Evolutionary conservation across 2,329 filamentous ascomycete genomes (phyloP).

Genomic region (Penicillium aurantiogriseum): DNA sequence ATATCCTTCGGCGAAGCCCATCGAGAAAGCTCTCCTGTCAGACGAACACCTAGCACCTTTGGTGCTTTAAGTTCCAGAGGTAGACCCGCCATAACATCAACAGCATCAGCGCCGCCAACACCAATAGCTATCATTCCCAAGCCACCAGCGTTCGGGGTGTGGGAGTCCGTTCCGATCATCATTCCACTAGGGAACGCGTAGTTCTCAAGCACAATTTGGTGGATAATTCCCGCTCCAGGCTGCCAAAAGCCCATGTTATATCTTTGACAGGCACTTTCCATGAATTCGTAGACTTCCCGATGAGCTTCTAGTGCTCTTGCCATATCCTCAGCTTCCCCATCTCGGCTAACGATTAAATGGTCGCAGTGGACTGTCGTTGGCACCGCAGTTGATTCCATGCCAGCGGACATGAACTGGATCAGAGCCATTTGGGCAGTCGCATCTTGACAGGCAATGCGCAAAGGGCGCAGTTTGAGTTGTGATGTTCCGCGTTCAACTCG

Average conservation of each 20-base stretch:
- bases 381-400: slow-evolving; percentile 89
- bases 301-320: slow-evolving; percentile 84
- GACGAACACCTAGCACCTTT: slow-evolving; percentile 56
- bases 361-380: slow-evolving; percentile 95
- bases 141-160: too few species aligned
- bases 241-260: slow-evolving; percentile 99
- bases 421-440: slow-evolving; percentile 99
- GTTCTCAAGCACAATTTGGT: slow-evolving; percentile 97
- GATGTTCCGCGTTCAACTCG: slow-evolving; percentile 92
- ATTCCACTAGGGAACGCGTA: slow-evolving; percentile 97
- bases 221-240: slow-evolving; percentile 96
- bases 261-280: slow-evolving; percentile 84
- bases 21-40: neutral
- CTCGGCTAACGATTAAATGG: slow-evolving; percentile 95
- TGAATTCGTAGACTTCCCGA: slow-evolving; percentile 98
- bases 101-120: too few species aligned
- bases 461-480: slow-evolving; percentile 91
- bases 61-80: slow-evolving; percentile 98
- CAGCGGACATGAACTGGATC: slow-evolving; percentile 97
- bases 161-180: slow-evolving; percentile 43
- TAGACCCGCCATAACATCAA: slow-evolving; percentile 85
- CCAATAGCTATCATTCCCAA: too few species aligned
- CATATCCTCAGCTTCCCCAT: slow-evolving; percentile 89
- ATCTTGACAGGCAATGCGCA: slow-evolving; percentile 97
- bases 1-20: neutral